Base-by-base conservation (phyloP, 495 filamentous ascomycete species). In the Hypoxylon lenormandii region DNA sequence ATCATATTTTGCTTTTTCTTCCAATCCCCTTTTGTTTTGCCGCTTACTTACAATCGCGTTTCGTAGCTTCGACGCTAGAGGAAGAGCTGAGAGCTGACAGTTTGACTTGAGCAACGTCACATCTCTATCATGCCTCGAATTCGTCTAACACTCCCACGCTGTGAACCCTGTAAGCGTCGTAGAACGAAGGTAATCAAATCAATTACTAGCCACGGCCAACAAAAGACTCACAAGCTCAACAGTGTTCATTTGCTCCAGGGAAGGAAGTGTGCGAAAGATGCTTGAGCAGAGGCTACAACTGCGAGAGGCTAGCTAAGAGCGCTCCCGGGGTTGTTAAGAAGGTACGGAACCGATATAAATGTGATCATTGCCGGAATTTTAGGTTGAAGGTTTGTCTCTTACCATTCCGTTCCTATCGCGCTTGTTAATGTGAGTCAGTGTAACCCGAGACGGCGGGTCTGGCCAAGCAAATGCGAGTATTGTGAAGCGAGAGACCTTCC, bases 381-480 rank as follows among this genome's bases (percentile, higher is more conserved):
- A 40, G 52, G 11, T 40, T 47, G 33, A 40, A 51, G 21, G 60
- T 64, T 10, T 19, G 60, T 56, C 0, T 5, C 33, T 56, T 21
- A 1, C 19, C n/a, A 38, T 16, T 21, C 47, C 13, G 45, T 13
- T 40, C 10, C 1, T 48, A 37, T 49, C 21, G 30, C 16, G 18
- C 26, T 42, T 21, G 40, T 28, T 13, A 36, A 52, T 23, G 12
- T 42, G 11, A 16, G 3, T 49, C 6, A 64, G 51, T 64, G 60
- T 16, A 19, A 40, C 11, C 60, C 60, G 13, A 30, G 15, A 22
- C 42, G 18, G 5, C 23, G 60, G 26, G 16, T 3, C 3, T 63
- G 60, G 60, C 60, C 60, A 5, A 21, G 48, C 1, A 56, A 49
- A 22, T 64, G 60, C 43, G 50, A 55, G 19, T 48, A 38, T 40